phyloP scores from a whole-genome alignment of 306 rosid species.

The Fragaria iinumae region DNA sequence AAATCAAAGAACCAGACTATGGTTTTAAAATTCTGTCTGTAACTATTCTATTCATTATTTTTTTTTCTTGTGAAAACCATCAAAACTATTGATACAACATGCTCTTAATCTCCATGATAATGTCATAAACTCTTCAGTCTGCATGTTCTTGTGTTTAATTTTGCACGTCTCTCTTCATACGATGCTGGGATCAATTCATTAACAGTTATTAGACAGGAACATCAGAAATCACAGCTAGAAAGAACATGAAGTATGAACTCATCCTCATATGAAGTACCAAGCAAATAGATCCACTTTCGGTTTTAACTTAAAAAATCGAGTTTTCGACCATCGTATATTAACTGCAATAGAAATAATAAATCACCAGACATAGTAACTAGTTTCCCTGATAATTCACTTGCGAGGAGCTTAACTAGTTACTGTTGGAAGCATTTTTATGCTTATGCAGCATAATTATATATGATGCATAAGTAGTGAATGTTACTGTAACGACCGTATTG shows the following conservation, averaged over 20 bases:
- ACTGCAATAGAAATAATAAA: background rate
- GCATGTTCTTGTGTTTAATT: conserved; percentile 33
- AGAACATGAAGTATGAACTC: background rate
- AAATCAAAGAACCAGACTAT: background rate
- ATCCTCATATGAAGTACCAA: background rate
- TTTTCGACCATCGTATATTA: background rate
- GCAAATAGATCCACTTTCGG: background rate
- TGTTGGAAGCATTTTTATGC: background rate
- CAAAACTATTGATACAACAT: background rate
- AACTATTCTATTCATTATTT: background rate
- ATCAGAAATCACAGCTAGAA: background rate
- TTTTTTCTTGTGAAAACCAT: background rate
- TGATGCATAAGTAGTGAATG: conserved; percentile 6
- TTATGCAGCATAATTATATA: background rate
- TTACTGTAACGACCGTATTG: conserved; percentile 11
- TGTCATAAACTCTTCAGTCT: conserved; percentile 8
- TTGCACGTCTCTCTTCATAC: conserved; percentile 77
- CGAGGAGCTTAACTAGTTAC: background rate
- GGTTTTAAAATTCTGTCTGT: background rate
- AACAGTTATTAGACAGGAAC: conserved; percentile 7
- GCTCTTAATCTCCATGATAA: background rate
- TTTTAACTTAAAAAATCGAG: background rate
- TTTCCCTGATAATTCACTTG: background rate
- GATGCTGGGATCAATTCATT: conserved; percentile 60
- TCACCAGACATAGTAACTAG: background rate